phyloP scores from a whole-genome alignment of 176 grass and related monocot species.

The Musa beccarii region DNA sequence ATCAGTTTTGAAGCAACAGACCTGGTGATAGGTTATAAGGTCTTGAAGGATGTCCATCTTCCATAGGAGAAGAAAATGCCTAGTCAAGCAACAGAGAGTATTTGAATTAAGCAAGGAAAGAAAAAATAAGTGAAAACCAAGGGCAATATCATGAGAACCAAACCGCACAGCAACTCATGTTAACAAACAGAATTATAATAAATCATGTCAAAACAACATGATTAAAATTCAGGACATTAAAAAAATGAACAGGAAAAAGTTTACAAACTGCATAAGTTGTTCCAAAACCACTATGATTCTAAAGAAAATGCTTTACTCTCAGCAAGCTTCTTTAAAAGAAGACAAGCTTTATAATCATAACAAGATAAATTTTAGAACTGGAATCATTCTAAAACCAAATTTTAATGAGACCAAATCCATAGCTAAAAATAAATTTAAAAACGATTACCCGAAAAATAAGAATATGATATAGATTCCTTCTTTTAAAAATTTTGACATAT shows the following conservation, averaged over 20 bases:
- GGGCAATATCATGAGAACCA: neutral
- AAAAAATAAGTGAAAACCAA: neutral
- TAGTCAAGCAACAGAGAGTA: no score
- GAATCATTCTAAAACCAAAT: neutral
- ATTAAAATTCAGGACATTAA: neutral
- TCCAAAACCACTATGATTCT: neutral
- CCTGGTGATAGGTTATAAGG: neutral
- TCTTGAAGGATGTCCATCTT: no score
- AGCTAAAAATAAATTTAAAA: neutral
- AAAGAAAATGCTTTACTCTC: neutral
- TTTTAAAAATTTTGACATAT: no score
- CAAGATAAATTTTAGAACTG: neutral
- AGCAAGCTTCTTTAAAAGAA: neutral
- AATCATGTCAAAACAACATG: neutral
- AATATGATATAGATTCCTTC: no score
- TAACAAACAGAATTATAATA: neutral
- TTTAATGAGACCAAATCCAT: neutral
- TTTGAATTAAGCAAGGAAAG: neutral
- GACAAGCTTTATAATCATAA: neutral
- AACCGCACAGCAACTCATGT: neutral
- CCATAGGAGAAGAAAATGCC: no score
- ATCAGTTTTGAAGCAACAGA: neutral
- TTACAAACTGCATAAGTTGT: neutral
- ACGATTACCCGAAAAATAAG: neutral
- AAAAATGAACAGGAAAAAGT: neutral